Evolutionary conservation across 345 rosid genomes (phyloP).

Genomic region (Tarenaya hassleriana): DNA sequence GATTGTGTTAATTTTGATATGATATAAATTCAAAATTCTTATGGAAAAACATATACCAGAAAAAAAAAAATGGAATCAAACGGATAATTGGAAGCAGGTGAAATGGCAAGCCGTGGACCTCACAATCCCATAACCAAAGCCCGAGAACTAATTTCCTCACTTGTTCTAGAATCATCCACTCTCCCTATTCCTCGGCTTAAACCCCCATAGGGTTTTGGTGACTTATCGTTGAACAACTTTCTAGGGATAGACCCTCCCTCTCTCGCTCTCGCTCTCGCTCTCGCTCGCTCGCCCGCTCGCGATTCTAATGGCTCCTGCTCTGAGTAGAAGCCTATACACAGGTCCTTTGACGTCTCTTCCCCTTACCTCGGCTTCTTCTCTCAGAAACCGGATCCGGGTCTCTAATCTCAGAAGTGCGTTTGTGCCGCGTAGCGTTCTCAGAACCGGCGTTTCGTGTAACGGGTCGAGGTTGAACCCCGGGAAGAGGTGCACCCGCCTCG

Average conservation of each 20-base stretch:
- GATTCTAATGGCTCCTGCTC: constrained; percentile 60
- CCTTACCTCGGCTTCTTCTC: constrained; percentile 37
- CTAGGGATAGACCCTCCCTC: too few relatives aligned
- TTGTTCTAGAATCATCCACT: constrained; percentile 45
- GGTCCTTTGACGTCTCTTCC: constrained; percentile 45
- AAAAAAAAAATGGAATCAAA: background rate
- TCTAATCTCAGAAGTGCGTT: constrained; percentile 38
- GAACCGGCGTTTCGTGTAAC: constrained; percentile 39
- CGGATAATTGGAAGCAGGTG: constrained; percentile 32
- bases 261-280: constrained; percentile 1
- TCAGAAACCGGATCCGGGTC: constrained; percentile 29
- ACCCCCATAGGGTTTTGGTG: constrained; percentile 51
- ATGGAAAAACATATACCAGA: too few relatives aligned
- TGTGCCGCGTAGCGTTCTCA: constrained; percentile 37
- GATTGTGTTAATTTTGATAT: too few relatives aligned
- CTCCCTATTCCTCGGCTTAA: constrained; percentile 22
- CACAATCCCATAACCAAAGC: constrained; percentile 25
- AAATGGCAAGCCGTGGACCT: constrained; percentile 52
- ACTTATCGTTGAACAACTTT: too few relatives aligned
- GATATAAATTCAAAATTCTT: too few relatives aligned
- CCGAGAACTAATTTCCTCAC: background rate
- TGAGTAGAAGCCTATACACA: constrained; percentile 52
- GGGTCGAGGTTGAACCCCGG: constrained; percentile 53
- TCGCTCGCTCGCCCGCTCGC: background rate
- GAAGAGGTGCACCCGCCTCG: constrained; percentile 41